Conservation (phyloP, 2,329 filamentous ascomycete species). For the Mycogone perniciosa region DNA sequence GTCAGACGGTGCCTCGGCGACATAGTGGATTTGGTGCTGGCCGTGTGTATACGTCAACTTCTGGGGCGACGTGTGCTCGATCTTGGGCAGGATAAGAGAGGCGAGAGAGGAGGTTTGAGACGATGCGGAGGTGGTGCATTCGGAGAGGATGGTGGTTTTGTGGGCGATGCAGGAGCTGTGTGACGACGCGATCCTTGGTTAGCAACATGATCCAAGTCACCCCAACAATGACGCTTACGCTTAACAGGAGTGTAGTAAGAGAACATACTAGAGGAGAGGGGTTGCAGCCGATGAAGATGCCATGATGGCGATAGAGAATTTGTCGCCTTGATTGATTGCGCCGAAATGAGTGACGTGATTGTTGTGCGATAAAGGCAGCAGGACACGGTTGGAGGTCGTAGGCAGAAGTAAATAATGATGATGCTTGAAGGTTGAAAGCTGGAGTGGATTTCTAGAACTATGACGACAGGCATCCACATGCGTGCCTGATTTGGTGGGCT, state of each 20-base stretch:
- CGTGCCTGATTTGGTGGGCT: conserved; percentile 3
- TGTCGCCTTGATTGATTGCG: background rate
- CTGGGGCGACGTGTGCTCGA: conserved; percentile 70
- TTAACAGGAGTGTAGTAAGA: background rate
- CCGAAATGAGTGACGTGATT: background rate
- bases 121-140: conserved; percentile 82
- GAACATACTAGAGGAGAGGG: conserved; percentile 65
- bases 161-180: conserved; percentile 86
- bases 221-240: background rate
- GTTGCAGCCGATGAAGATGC: conserved; percentile 65
- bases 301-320: conserved; percentile 39
- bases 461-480: conserved; percentile 10
- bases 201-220: background rate
- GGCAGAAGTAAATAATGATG: background rate
- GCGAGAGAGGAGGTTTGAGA: conserved; percentile 81
- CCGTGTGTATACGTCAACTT: conserved; percentile 95
- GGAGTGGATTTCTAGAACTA: background rate
- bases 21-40: conserved; percentile 90
- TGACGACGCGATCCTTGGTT: background rate
- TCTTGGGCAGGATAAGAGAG: conserved; percentile 91
- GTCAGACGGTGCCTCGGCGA: conserved; percentile 72
- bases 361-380: background rate
- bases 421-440: conserved; percentile 4
- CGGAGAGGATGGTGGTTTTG: conserved; percentile 84
- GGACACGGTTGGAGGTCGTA: background rate